phyloP scores from a whole-genome alignment of 2,329 filamentous ascomycete species.

The Ceratocystis alfenasii region DNA sequence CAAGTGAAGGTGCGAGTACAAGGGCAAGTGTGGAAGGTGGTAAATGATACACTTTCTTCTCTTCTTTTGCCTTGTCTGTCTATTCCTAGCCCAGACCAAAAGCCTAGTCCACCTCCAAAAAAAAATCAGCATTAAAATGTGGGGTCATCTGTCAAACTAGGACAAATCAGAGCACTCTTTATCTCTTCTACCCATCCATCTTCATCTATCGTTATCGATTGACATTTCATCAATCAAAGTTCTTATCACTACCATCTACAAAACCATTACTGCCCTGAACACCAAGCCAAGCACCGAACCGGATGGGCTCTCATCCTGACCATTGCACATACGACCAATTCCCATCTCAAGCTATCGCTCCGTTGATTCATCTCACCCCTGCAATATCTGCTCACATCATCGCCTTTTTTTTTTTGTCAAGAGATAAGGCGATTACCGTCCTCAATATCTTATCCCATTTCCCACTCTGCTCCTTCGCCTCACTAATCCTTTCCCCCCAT shows the following conservation, averaged over 20 bases:
- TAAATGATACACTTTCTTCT: not conserved
- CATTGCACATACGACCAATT: not conserved
- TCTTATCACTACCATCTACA: constrained; percentile 4
- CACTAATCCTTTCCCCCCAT: too few relatives aligned
- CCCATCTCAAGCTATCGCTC: not conserved
- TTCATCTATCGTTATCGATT: constrained; percentile 17
- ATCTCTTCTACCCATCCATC: constrained; percentile 2
- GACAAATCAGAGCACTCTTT: constrained; percentile 10
- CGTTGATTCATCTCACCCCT: not conserved
- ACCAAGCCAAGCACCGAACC: not conserved
- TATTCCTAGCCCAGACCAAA: not conserved
- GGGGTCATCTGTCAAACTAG: not conserved
- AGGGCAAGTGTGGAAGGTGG: too few relatives aligned
- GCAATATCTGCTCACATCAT: not conserved
- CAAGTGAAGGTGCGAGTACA: not conserved
- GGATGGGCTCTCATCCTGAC: not conserved
- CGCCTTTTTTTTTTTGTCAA: not conserved
- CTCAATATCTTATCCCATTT: constrained; percentile 10
- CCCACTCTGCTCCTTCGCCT: not conserved
- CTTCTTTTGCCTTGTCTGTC: constrained; percentile 1
- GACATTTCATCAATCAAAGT: constrained; percentile 6
- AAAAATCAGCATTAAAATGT: constrained; percentile 15
- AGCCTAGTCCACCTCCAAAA: constrained; percentile 1
- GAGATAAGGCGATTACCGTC: not conserved
- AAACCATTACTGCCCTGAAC: not conserved